Evolutionary conservation across 1,284 basidiomycete species (phyloP).

Genomic region (Omphalotus olearius): DNA sequence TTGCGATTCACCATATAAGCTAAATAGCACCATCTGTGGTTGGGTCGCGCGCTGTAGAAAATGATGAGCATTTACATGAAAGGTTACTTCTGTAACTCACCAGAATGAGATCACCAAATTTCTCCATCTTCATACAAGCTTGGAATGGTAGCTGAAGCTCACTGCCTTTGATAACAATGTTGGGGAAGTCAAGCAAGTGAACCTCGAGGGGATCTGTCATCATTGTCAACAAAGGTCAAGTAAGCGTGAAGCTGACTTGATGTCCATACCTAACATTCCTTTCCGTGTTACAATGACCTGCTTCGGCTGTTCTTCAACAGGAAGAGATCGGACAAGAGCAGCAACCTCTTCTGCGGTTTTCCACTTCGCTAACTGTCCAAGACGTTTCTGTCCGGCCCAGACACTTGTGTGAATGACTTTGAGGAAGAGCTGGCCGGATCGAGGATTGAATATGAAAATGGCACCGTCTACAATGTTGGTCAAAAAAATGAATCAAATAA

Average conservation of each 20-base stretch:
- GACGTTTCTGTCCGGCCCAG: conserved; percentile 99
- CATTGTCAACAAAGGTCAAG: background rate
- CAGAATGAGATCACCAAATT: conserved; percentile 96
- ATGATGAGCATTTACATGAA: conserved; percentile 1
- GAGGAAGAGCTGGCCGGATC: conserved; percentile 96
- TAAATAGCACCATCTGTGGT: conserved; percentile 99
- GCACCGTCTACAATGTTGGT: conserved; percentile 68
- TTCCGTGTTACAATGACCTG: conserved; percentile 99
- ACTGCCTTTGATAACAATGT: conserved; percentile 99
- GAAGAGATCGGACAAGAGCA: conserved; percentile 92
- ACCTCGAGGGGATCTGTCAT: conserved; percentile 88
- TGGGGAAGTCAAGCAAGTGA: conserved; percentile 98
- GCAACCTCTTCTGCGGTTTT: conserved; percentile 99
- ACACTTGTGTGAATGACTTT: conserved; percentile 99
- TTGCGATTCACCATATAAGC: conserved; percentile 71
- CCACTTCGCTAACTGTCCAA: conserved; percentile 99
- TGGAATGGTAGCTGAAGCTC: conserved; percentile 99
- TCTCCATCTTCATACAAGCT: conserved; percentile 99
- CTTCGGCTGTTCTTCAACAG: conserved; percentile 99
- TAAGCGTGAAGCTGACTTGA: background rate
- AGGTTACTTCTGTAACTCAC: conserved; percentile 31
- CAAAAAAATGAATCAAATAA: background rate
- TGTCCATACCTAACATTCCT: conserved; percentile 87
- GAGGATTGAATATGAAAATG: conserved; percentile 99
- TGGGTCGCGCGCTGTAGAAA: conserved; percentile 79